Conservation (phyloP, 1,139 yeast species). For the Geotrichum citri-aurantii region DNA sequence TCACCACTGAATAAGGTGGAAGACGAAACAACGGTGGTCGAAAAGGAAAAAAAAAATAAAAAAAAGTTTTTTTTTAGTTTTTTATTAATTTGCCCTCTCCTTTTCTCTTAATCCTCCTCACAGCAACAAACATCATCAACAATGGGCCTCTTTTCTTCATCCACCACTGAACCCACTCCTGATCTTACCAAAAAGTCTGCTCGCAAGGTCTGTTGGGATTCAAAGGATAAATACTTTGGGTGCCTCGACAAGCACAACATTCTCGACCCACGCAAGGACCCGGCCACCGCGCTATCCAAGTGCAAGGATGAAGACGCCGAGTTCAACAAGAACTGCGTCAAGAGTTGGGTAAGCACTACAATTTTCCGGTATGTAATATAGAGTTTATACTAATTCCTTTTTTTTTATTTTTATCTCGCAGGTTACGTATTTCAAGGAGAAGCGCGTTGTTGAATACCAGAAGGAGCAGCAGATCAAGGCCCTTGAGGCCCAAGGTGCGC, state of each 20-base stretch:
- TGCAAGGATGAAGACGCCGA: constrained; percentile 45
- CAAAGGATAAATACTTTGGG: constrained; percentile 52
- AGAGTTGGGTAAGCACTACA: constrained; percentile 48
- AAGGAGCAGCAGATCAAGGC: constrained; percentile 48
- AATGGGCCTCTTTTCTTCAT: constrained; percentile 39
- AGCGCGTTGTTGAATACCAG: constrained; percentile 53
- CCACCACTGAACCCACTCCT: constrained; percentile 28
- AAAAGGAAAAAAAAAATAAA: too few relatives aligned
- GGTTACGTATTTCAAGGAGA: constrained; percentile 57
- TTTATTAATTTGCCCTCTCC: neutral
- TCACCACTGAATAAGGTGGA: too few relatives aligned
- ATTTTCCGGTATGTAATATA: neutral
- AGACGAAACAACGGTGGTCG: too few relatives aligned
- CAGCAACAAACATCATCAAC: neutral
- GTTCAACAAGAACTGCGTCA: constrained; percentile 53
- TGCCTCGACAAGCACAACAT: constrained; percentile 54
- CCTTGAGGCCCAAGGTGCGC: constrained; percentile 50
- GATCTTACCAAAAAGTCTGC: constrained; percentile 48
- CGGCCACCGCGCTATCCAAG: constrained; percentile 28
- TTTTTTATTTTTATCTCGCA: constrained; percentile 2
- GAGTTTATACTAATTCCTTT: neutral
- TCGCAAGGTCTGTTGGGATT: constrained; percentile 61
- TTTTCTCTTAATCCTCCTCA: neutral
- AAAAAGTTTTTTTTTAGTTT: neutral
- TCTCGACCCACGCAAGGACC: constrained; percentile 38